A percentile compares a stretch with the other conserved stretches of the same genome.
phyloP scores from a whole-genome alignment of 176 grass and related monocot genomes.

The Triticum turgidum region DNA sequence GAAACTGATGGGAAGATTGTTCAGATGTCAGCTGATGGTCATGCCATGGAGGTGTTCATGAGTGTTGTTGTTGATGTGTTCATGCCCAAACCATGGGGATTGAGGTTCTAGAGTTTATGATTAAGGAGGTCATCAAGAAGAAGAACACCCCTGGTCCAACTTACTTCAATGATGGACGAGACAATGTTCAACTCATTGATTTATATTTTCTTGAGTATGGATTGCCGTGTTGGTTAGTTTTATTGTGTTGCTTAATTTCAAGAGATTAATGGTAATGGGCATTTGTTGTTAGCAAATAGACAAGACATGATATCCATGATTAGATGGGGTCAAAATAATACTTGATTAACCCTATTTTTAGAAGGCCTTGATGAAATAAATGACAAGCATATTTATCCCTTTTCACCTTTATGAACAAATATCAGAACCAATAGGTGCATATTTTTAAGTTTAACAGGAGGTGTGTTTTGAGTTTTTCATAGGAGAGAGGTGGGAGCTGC shows the following conservation, averaged over 20 bases:
- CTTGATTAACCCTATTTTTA: no score
- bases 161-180: not conserved
- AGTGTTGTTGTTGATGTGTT: constrained; percentile 20
- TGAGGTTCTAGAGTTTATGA: not conserved
- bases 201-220: not conserved
- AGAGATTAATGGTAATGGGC: not conserved
- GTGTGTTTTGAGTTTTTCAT: no score
- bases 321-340: not conserved
- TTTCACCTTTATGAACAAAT: no score
- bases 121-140: constrained; percentile 20
- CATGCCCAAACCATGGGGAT: not conserved
- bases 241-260: not conserved
- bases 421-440: no score
- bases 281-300: no score
- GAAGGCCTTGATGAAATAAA: no score
- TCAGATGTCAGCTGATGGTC: constrained; percentile 15
- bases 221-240: not conserved
- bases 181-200: not conserved
- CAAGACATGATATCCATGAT: not conserved
- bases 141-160: not conserved
- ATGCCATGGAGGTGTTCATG: not conserved
- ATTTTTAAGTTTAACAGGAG: no score
- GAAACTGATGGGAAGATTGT: constrained; percentile 25
- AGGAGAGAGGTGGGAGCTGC: no score
- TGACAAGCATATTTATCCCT: no score